A percentile compares a stretch with the other conserved stretches of the same genome.
These are phyloP conservation scores for Pinus tabuliformis DNA, from an alignment of 75 land plant species.

Conservation along the genomic window DNA sequence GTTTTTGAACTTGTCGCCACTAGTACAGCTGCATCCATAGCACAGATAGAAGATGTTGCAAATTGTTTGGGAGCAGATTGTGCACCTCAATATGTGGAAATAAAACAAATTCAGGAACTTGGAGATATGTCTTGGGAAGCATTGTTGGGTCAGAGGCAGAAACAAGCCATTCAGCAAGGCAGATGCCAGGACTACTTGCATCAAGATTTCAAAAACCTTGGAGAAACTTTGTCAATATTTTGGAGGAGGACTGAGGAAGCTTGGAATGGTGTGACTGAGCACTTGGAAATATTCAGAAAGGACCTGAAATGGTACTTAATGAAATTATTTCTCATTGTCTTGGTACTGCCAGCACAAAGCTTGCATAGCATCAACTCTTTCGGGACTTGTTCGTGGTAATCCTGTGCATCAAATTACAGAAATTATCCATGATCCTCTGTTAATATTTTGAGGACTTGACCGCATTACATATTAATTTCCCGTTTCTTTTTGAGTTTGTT, in stretches of 20 bases:
- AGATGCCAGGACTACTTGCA: constrained; percentile 44
- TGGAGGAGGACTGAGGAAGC: constrained; percentile 70
- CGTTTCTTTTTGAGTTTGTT: no score
- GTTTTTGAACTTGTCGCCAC: no score
- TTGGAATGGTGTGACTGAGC: constrained; percentile 51
- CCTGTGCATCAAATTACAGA: no score
- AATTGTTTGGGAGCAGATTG: constrained; percentile 90
- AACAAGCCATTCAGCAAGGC: constrained; percentile 14
- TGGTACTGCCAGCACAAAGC: neutral
- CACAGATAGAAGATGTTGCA: constrained; percentile 94
- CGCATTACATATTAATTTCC: no score
- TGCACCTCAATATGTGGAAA: constrained; percentile 76
- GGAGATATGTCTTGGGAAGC: constrained; percentile 49
- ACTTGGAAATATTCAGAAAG: constrained; percentile 26
- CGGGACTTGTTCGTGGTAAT: no score
- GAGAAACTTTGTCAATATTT: constrained; percentile 25
- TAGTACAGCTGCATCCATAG: constrained; percentile 61
- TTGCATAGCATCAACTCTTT: no score
- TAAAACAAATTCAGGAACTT: constrained; percentile 56
- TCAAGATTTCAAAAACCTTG: constrained; percentile 18
- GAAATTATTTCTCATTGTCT: constrained; percentile 76
- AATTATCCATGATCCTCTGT: no score
- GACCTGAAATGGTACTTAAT: constrained; percentile 52
- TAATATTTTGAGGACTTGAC: no score
- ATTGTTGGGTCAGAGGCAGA: no score